Evolutionary conservation across 2,329 filamentous ascomycete genomes (phyloP), one percentile per base, ranked within the genome.

Genomic region (Aphanoascus verrucosus): DNA sequence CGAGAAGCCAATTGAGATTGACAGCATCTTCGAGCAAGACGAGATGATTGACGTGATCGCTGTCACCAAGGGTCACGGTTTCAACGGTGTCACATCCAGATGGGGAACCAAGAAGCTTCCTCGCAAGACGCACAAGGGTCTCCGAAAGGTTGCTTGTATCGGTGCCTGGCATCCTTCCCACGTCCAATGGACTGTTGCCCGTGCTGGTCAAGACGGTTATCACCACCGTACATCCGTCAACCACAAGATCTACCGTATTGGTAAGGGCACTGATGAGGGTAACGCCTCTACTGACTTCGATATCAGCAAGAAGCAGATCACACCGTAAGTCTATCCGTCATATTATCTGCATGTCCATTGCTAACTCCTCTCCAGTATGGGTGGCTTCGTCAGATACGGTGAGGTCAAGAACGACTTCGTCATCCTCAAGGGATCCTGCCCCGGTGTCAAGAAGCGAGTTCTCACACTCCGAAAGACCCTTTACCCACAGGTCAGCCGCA

Each of bases 81-180:
- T 88, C 86, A 81, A 81, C 74, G 93, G 93, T 86, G 93, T 98
- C 69, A 98, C 93, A 64, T 81, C 84, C 76, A 85, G 93, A 79
- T 98, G 93, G 93, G 93, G 93, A 69, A 98, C 93, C 80, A 98
- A 96, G 88, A 98, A 97, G 88, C 88, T 98, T 70, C 93, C 93
- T 67, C 88, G 93, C 74, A 98, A 98, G 89, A 98, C 93, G 60
- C 93, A 98, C 87, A 98, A 98, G 86, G 93, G 93, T 95, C 89
- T 98, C 72, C 86, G 93, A 72, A 98, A 98, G 87, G 91, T 98
- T 68, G 93, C 93, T 72, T 98, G 93, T 95, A 98, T 98, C 76
- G 93, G 93, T 87, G 93, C 93, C 69, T 98, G 93, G 93, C 93
- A 98, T 82, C 93, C 93, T 72, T 89, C 87, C 77, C 93, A 98